Evolutionary conservation across 108 stramenopile genomes (phyloP), one percentile per base, ranked within the genome.

Genomic region (Stephanodiscus triporus): DNA sequence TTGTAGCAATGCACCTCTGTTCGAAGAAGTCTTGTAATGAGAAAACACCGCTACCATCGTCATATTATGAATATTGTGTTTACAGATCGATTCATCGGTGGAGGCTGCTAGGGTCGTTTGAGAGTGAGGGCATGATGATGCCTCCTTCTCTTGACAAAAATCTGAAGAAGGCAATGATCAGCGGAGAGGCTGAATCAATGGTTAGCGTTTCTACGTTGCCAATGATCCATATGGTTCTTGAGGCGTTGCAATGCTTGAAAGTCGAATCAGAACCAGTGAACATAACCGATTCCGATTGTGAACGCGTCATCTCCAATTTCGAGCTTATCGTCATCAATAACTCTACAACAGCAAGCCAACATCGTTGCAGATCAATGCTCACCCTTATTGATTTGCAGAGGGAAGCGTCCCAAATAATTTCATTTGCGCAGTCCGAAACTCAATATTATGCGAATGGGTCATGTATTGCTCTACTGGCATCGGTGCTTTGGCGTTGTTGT

Each of bases 11-110:
- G 58, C 58, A 59, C 11, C 34, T 59, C 16, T 59, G 34, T 30
- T 49, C 45, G 51, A 40, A 23, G 30, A 60, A 63, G 19, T 56
- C 56, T 43, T 24, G n/a, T n/a, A 22, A 37, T 23, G 34, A 32
- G n/a, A n/a, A 4, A 19, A 63, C 24, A 14, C 37, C 49, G 17
- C 29, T 66, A 24, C 72, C 72, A 51, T 47, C 72, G 61, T 73
- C 79, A 2, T 80, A 70, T 50, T 80, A 63, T 55, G 79, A 80
- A 49, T 80, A 80, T 63, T 69, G 72, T 37, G 54, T 34, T 7
- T 73, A 65, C 27, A 68, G 68, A 70, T 68, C 54, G 27, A 57
- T 80, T 67, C 68, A 80, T 50, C 63, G 36, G 20, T 80, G 72
- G 72, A 60, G 72, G 47, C 50, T 80, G 49, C 38, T 63, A 13